phyloP scores from a whole-genome alignment of 768 basidiomycete genomes.

The Podaxis carcinomalis region DNA sequence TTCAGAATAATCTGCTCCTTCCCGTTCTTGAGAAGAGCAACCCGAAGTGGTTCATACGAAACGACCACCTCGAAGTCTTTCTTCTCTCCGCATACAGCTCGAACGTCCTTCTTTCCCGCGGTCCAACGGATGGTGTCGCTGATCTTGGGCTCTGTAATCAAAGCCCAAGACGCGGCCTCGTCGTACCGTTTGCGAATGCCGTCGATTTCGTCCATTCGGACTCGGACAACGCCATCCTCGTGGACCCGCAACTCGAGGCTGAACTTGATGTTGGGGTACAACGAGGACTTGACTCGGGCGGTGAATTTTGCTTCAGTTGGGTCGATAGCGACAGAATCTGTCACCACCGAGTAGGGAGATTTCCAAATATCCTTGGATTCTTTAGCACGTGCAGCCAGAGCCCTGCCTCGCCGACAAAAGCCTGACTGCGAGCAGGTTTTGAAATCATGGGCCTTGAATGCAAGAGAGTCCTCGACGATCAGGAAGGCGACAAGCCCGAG shows the following conservation, averaged over 20 bases:
- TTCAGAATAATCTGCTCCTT: constrained; percentile 88
- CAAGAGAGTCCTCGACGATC: constrained; percentile 34
- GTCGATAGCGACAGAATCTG: constrained; percentile 47
- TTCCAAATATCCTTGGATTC: constrained; percentile 58
- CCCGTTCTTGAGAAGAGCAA: constrained; percentile 69
- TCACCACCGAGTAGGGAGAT: constrained; percentile 83
- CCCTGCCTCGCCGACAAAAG: constrained; percentile 87
- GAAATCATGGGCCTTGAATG: constrained; percentile 83
- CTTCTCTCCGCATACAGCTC: constrained; percentile 61
- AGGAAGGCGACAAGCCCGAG: constrained; percentile 33
- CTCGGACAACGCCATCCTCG: constrained; percentile 83
- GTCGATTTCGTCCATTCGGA: constrained; percentile 86
- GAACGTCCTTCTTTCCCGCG: constrained; percentile 58
- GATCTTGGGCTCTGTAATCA: constrained; percentile 67
- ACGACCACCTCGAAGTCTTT: constrained; percentile 66
- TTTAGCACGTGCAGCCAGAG: constrained; percentile 69
- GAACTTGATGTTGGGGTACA: constrained; percentile 85
- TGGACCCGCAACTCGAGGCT: constrained; percentile 80
- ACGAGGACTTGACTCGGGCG: constrained; percentile 70
- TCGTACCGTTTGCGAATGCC: constrained; percentile 84
- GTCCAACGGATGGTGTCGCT: constrained; percentile 61
- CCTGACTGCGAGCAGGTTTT: constrained; percentile 93
- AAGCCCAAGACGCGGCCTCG: constrained; percentile 87
- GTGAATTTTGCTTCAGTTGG: constrained; percentile 58
- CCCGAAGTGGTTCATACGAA: constrained; percentile 68